Evolutionary conservation across 345 rosid genomes (phyloP).

Genomic region (Salix suchowensis): DNA sequence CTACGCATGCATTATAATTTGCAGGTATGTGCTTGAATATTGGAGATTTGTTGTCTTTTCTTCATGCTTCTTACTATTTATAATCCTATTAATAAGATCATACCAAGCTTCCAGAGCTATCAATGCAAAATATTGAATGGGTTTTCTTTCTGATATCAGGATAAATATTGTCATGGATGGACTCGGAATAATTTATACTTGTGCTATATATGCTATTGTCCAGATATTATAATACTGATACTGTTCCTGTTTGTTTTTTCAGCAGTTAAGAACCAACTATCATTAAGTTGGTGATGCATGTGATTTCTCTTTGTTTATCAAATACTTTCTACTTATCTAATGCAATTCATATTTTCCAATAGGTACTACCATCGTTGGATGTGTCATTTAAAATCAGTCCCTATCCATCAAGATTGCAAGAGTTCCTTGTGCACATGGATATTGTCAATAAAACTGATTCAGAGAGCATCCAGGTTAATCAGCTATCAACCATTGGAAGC

Average conservation of each 20-base stretch:
- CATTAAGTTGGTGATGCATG: slow-evolving; percentile 3
- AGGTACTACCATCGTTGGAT: slow-evolving; percentile 83
- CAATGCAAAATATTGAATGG: neutral
- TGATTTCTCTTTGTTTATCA: neutral
- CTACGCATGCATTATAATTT: slow-evolving; percentile 72
- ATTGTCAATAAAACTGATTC: slow-evolving; percentile 67
- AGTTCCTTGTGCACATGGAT: slow-evolving; percentile 82
- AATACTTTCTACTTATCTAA: neutral
- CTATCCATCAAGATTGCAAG: slow-evolving; percentile 69
- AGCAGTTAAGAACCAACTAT: neutral
- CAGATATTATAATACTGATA: neutral
- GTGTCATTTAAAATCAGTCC: slow-evolving; percentile 73
- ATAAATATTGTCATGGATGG: neutral
- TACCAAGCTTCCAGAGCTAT: neutral
- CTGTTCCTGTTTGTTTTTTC: neutral
- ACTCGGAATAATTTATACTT: neutral
- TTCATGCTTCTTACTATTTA: neutral
- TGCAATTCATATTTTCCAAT: slow-evolving; percentile 5
- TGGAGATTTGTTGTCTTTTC: neutral
- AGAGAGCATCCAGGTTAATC: slow-evolving; percentile 69
- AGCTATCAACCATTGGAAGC: slow-evolving; percentile 69
- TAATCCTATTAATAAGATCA: neutral
- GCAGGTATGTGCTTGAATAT: slow-evolving; percentile 49
- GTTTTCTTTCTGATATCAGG: neutral
- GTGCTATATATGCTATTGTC: neutral